Conservation (phyloP, 2,329 filamentous ascomycete genomes). For the Trichoderma sp. region DNA sequence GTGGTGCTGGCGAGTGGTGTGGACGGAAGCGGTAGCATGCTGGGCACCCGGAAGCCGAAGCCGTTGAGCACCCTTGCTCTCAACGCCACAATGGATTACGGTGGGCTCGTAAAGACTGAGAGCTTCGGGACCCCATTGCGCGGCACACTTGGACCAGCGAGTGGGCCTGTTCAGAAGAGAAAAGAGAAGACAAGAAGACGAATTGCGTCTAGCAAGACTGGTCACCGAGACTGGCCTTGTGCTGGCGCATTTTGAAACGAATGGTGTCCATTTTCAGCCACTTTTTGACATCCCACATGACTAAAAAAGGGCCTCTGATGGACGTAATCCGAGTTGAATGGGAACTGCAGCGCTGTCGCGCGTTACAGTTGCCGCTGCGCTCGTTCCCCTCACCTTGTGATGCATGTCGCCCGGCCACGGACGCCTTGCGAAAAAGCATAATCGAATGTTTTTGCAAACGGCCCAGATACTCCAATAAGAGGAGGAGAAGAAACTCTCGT, state of each 20-base stretch:
- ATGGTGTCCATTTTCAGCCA: constrained; percentile 4
- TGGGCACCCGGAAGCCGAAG: constrained; percentile 1
- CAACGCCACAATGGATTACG: constrained; percentile 19
- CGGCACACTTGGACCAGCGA: background rate
- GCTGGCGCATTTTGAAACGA: background rate
- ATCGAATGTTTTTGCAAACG: background rate
- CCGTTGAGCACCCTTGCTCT: background rate
- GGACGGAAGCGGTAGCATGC: constrained; percentile 5
- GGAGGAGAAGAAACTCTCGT: background rate
- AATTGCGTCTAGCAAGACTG: background rate
- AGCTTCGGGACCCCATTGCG: constrained; percentile 2
- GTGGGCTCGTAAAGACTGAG: constrained; percentile 10
- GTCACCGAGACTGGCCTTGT: background rate
- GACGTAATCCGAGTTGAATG: background rate
- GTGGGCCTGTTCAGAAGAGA: background rate
- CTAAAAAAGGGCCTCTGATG: background rate
- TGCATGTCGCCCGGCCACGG: background rate
- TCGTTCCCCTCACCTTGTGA: constrained; percentile 1
- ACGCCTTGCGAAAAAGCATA: constrained; percentile 5
- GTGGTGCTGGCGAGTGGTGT: constrained; percentile 1
- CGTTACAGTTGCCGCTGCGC: constrained; percentile 11
- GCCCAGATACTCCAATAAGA: constrained; percentile 1
- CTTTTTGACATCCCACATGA: background rate
- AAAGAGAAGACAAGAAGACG: background rate
- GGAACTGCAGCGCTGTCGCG: background rate